Base-by-base conservation (phyloP, 768 basidiomycete genomes). In the Boletus pseudo-olivaceus region DNA sequence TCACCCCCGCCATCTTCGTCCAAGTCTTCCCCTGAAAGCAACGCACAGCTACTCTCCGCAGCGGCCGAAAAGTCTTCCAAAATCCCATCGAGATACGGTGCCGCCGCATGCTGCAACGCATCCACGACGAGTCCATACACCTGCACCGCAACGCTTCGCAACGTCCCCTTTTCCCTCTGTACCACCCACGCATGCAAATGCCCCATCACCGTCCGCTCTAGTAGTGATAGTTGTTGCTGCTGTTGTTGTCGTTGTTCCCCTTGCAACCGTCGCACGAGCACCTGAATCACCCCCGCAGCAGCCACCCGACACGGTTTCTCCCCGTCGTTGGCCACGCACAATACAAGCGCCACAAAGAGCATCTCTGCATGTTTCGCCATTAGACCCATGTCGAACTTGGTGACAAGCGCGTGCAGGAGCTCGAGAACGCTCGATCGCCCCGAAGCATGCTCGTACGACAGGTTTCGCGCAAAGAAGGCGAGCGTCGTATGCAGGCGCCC, bases 361-460 rank as follows among this genome's bases (percentile, higher is more conserved):
- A 97, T 78, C 64, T 97, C 92, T 14, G 88, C 79, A 61, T 93
- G 88, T 64, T 98, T 93, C 17, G 75, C 73, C 38, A 94, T 73
- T 29, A 97, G 75, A 5, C 75, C 78, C 4, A 76, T 75, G 54
- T 93, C 85, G 68, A 98, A 96, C 72, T 98, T 98, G 56, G 77
- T 65, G 48, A 98, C 74, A 45, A 97, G 74, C 1, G 92, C 93
- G 14, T 83, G 76, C n/a, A 99, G 79, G 2, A 98, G 73, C 68
- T 97, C 95, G 80, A 99, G 83, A 49, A 97, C 91, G n/a, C 95
- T 98, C 49, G 83, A 79, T 35, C 95, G 82, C 2, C 97, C 97
- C 56, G 85, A 90, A 64, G 97, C 93, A 68, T 91, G 84, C 38
- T 85, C 81, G 66, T 98, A 99, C 3, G 90, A 86, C 35, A 98